Evolutionary conservation across 2,329 filamentous ascomycete species (phyloP).

Genomic region (Ascochyta lentis): DNA sequence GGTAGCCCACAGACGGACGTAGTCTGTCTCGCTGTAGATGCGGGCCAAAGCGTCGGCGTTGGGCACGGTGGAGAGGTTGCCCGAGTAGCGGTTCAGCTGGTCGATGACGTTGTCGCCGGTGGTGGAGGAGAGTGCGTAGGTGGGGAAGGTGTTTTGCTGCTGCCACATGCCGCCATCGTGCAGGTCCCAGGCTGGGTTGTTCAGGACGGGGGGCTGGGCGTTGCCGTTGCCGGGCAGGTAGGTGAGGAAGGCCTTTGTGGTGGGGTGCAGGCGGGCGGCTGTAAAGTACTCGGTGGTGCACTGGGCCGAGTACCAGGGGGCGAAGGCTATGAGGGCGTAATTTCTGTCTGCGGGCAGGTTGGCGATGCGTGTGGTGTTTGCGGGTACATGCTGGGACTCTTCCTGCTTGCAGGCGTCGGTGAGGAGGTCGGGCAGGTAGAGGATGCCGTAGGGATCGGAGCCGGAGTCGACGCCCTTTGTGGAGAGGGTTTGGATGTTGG

Average conservation of each 20-base stretch:
- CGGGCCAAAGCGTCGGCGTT: constrained; percentile 48
- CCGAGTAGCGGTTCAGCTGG: constrained; percentile 77
- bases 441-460: constrained; percentile 73
- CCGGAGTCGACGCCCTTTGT: constrained; percentile 68
- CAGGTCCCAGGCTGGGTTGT: constrained; percentile 73
- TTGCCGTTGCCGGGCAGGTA: constrained; percentile 58
- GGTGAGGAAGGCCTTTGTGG: constrained; percentile 63
- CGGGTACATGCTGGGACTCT: constrained; percentile 71
- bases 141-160: constrained; percentile 72
- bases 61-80: constrained; percentile 65
- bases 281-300: constrained; percentile 78
- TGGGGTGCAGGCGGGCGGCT: constrained; percentile 62
- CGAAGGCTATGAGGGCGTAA: constrained; percentile 79
- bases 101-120: constrained; percentile 73
- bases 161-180: constrained; percentile 76
- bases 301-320: constrained; percentile 79
- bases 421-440: constrained; percentile 80
- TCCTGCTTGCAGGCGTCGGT: constrained; percentile 68
- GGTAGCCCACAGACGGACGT: constrained; percentile 59
- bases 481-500: constrained; percentile 78
- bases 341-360: constrained; percentile 69
- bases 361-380: constrained; percentile 74
- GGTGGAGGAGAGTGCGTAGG: constrained; percentile 78
- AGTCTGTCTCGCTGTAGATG: constrained; percentile 51
- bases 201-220: constrained; percentile 68